phyloP scores from a whole-genome alignment of 2,329 filamentous ascomycete species.

The Amesomyces nigricolor region DNA sequence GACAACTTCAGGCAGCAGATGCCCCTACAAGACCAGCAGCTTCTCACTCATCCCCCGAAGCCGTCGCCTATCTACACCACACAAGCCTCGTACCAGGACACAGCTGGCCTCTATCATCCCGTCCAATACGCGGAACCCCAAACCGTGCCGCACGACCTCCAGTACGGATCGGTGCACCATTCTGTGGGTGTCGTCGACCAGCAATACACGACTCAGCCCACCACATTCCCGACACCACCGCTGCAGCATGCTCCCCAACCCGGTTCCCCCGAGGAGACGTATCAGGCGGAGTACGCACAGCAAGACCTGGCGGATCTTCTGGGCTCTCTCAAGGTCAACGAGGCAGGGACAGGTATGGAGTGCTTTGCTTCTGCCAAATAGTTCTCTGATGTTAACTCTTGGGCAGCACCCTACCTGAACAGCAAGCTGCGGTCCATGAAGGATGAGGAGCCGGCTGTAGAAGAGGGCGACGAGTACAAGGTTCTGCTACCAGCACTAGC shows the following conservation, averaged over 20 bases:
- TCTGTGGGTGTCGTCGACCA: conserved; percentile 47
- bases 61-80: conserved; percentile 43
- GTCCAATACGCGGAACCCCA: conserved; percentile 44
- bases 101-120: conserved; percentile 41
- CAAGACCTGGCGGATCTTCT: conserved; percentile 73
- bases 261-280: conserved; percentile 44
- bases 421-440: conserved; percentile 45
- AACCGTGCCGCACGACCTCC: conserved; percentile 42
- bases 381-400: too few relatives aligned
- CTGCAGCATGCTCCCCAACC: conserved; percentile 40
- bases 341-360: conserved; percentile 57
- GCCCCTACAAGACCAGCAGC: conserved; percentile 36
- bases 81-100: conserved; percentile 45
- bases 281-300: conserved; percentile 60
- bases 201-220: conserved; percentile 42
- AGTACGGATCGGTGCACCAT: conserved; percentile 49
- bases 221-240: conserved; percentile 51
- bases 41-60: conserved; percentile 40
- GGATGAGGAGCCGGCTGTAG: conserved; percentile 58
- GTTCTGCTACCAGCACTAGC: conserved; percentile 62
- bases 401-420: conserved; percentile 74
- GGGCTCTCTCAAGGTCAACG: conserved; percentile 80
- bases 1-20: conserved; percentile 42
- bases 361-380: too few relatives aligned
- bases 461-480: conserved; percentile 69